A percentile compares a stretch with the other conserved stretches of the same genome.
These are phyloP conservation scores for Rhododendron kiyosumense DNA, from an alignment of 148 eudicot genomes.

Conservation along the genomic window DNA sequence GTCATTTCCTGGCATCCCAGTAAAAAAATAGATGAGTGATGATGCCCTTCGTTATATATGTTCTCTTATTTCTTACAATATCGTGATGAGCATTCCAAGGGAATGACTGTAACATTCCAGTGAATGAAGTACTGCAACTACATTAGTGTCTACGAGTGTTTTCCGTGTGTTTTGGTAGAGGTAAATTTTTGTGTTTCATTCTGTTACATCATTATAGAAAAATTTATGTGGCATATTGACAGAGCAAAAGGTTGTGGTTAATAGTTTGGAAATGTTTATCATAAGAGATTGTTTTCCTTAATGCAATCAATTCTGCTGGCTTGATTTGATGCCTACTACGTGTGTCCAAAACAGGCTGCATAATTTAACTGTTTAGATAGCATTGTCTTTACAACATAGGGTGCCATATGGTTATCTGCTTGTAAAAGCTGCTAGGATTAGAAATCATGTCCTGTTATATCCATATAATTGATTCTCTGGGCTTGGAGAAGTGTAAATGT, in stretches of 20 bases:
- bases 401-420: not conserved
- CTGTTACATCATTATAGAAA: not conserved
- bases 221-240: not conserved
- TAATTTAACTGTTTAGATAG: not conserved
- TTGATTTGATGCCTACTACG: not conserved
- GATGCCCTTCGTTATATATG: not conserved
- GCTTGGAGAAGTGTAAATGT: not conserved
- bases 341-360: not conserved
- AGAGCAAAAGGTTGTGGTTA: not conserved
- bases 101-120: not conserved
- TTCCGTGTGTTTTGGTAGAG: not conserved
- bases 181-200: not conserved
- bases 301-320: not conserved
- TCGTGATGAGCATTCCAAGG: not conserved
- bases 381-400: not conserved
- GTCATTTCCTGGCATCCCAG: not conserved
- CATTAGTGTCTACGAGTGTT: not conserved
- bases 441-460: not conserved
- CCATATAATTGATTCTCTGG: not conserved
- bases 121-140: not conserved
- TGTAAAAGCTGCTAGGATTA: not conserved
- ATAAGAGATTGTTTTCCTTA: not conserved
- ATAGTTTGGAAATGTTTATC: not conserved
- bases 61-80: not conserved
- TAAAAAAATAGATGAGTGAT: not conserved